These are phyloP conservation scores for Neopestalotiopsis clavispora DNA, from an alignment of 2,329 filamentous ascomycete genomes.

Conservation along the genomic window DNA sequence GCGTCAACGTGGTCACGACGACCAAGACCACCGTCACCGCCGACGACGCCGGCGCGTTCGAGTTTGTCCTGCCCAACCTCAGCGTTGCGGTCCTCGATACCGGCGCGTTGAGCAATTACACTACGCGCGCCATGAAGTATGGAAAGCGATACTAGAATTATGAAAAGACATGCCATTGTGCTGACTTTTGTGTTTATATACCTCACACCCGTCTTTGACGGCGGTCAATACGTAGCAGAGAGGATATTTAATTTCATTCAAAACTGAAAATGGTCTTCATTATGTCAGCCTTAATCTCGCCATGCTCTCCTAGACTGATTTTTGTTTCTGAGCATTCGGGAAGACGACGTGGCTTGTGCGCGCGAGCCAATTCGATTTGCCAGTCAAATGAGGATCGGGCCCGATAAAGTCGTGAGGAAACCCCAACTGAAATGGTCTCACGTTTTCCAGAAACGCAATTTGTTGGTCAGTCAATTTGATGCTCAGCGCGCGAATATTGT, in stretches of 20 bases:
- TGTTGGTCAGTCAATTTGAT: slow-evolving; percentile 52
- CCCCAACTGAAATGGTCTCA: slow-evolving; percentile 54
- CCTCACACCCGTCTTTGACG: neutral
- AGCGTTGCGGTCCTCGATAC: slow-evolving; percentile 60
- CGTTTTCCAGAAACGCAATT: slow-evolving; percentile 53
- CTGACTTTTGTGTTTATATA: neutral
- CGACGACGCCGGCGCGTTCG: slow-evolving; percentile 49
- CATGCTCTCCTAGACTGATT: neutral
- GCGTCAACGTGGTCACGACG: slow-evolving; percentile 52
- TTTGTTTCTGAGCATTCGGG: slow-evolving; percentile 6
- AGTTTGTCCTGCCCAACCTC: slow-evolving; percentile 55
- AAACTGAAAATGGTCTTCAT: neutral
- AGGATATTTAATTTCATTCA: neutral
- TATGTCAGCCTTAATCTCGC: neutral
- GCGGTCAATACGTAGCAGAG: neutral
- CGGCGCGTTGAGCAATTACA: slow-evolving; percentile 2
- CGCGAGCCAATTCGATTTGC: slow-evolving; percentile 13
- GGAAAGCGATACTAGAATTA: slow-evolving; percentile 7
- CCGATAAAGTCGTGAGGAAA: slow-evolving; percentile 47
- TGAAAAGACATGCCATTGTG: neutral
- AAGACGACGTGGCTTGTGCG: slow-evolving; percentile 12
- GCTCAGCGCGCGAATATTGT: slow-evolving; percentile 56
- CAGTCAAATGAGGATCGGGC: slow-evolving; percentile 13
- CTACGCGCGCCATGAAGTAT: slow-evolving; percentile 9
- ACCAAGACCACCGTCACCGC: slow-evolving; percentile 43